Base-by-base conservation (phyloP, 192 early-diverging fungal species). In the Phycomyces nitens region DNA sequence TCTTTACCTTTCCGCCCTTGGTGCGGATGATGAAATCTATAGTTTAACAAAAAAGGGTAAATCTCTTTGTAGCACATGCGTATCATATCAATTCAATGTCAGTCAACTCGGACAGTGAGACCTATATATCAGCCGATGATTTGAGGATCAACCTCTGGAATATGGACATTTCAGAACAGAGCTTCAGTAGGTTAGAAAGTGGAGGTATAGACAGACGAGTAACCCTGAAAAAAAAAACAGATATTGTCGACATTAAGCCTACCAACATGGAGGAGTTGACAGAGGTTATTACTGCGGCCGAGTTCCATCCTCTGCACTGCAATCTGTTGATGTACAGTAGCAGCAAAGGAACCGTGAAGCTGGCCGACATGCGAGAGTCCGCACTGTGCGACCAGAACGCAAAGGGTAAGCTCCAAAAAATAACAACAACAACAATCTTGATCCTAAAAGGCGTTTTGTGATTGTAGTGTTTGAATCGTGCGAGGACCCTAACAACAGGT, bases 181-280 rank as follows among this genome's bases (percentile, higher is more conserved):
- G 89, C 72, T 95, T 95, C 77, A 95, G 70, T 72, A 62, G 53
- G 64, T 65, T 2, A 38, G 0, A 20, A 38, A 22, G 10, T 3
- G 8, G n/a, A 22, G 29, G 41, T 21, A 24, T 14, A 54, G 7
- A 7, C 6, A 26, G 18, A 44, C 1, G 11, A 14, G 5, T 11
- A 12, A 15, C 1, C 21, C 20, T 53, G 1, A 53, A 9, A 53
- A 14, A 20, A 14, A 0, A 12, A 0, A 18, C 70, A 94, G 92
- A 99, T 74, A 95, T 99, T 78, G 94, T 99, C 51, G 97, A 99
- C 71, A 97, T 99, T 72, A 99, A 99, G 82, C 97, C 97, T 27
- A 92, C 88, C 21, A 97, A 97, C 71, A 99, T 99, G 97, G 97
- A 99, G 68, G 97, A 99, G 61, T 72, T 99, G 66, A 97, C 95